A percentile compares a stretch with the other conserved stretches of the same genome.
These are phyloP conservation scores for Boletus rufocinnamomeus DNA, from an alignment of 768 basidiomycete genomes.

Conservation along the genomic window DNA sequence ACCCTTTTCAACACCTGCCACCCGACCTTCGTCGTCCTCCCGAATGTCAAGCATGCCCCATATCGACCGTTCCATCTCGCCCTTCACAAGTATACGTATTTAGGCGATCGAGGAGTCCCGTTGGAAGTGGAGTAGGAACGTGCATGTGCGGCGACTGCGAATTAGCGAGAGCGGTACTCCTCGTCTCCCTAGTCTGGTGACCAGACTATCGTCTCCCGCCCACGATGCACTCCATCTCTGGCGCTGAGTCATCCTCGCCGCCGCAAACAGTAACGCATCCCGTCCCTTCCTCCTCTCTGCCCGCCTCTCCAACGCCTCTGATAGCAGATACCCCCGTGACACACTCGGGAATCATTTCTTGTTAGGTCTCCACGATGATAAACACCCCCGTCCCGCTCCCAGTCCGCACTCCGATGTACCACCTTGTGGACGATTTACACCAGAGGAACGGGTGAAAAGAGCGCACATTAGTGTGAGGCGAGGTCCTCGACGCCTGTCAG, in stretches of 20 bases:
- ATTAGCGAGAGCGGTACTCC: conserved; percentile 32
- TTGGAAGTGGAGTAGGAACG: conserved; percentile 76
- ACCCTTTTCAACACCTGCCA: conserved; percentile 54
- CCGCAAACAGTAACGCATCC: conserved; percentile 20
- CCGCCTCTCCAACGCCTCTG: background rate
- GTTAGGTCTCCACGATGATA: conserved; percentile 21
- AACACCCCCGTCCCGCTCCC: conserved; percentile 28
- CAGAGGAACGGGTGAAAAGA: conserved; percentile 26
- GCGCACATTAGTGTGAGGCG: background rate
- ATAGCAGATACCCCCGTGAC: background rate
- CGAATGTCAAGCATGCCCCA: conserved; percentile 85
- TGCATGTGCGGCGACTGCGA: conserved; percentile 52
- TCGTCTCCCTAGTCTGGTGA: too few species aligned
- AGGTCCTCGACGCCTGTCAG: conserved; percentile 14
- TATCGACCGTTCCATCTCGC: conserved; percentile 84
- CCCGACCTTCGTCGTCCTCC: conserved; percentile 37
- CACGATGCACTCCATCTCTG: too few species aligned
- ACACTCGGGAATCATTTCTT: conserved; percentile 24
- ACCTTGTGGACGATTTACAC: conserved; percentile 25
- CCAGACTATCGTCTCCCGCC: too few species aligned
- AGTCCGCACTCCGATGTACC: conserved; percentile 13
- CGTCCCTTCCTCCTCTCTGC: background rate
- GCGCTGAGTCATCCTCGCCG: conserved; percentile 34
- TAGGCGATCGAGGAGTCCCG: conserved; percentile 43
- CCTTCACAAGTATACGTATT: conserved; percentile 62